These are phyloP conservation scores for Actinomucor elegans DNA, from an alignment of 371 early-diverging fungal genomes.

Conservation along the genomic window DNA sequence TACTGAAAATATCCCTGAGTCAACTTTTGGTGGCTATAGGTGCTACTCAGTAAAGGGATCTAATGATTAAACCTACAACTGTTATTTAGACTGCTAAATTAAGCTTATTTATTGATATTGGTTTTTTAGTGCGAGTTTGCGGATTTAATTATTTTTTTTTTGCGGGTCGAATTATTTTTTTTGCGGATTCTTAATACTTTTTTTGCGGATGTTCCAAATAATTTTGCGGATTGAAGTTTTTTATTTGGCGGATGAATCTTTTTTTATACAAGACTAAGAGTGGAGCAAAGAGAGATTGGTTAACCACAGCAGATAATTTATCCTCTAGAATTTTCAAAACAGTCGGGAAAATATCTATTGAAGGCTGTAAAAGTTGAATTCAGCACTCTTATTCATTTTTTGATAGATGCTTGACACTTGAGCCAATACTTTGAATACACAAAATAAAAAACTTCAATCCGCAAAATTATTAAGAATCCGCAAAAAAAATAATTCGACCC, in stretches of 20 bases:
- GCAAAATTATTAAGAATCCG: neutral
- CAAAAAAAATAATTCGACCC: too few relatives aligned
- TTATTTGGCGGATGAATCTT: neutral
- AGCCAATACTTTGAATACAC: constrained; percentile 3
- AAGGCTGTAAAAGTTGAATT: constrained; percentile 12
- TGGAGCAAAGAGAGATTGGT: constrained; percentile 14
- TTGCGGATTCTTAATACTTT: constrained; percentile 2
- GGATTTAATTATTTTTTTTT: too few relatives aligned
- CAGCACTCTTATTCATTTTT: constrained; percentile 22
- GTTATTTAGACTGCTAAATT: too few relatives aligned
- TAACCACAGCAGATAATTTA: constrained; percentile 15
- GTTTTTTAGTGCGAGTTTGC: too few relatives aligned
- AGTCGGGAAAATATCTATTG: constrained; percentile 2
- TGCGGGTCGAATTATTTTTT: too few relatives aligned
- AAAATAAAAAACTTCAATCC: neutral
- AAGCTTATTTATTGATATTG: too few relatives aligned
- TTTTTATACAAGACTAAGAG: too few relatives aligned
- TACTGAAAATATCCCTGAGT: too few relatives aligned
- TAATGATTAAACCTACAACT: too few relatives aligned
- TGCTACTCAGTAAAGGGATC: too few relatives aligned
- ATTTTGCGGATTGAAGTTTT: neutral
- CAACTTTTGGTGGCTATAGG: too few relatives aligned
- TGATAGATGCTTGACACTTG: constrained; percentile 13
- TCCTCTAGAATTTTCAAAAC: constrained; percentile 13
- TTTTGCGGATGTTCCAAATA: too few relatives aligned